A percentile compares a stretch with the other conserved stretches of the same genome.
Evolutionary conservation across 345 rosid genomes (phyloP).

Genomic region (Camelina neglecta): DNA sequence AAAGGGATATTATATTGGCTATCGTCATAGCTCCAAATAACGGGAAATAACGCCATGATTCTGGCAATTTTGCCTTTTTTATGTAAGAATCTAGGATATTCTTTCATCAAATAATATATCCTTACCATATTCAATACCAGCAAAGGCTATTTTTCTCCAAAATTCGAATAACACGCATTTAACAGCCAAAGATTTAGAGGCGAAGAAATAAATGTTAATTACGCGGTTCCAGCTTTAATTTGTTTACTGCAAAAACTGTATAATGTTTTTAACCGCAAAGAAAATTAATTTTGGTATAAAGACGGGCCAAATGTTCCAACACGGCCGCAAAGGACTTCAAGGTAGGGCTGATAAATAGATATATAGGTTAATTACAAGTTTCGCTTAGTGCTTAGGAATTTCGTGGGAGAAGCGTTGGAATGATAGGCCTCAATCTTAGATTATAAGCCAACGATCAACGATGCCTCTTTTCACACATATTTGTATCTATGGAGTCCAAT

Average conservation of each 20-base stretch:
- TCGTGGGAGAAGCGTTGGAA: background rate
- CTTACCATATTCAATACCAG: background rate
- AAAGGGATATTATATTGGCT: background rate
- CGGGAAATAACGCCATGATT: constrained; percentile 13
- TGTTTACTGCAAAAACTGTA: background rate
- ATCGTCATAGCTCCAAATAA: constrained; percentile 13
- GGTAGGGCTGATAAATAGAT: background rate
- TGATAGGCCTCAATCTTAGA: too few relatives aligned
- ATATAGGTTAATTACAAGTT: background rate
- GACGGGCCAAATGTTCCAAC: too few relatives aligned
- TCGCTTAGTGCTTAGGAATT: background rate
- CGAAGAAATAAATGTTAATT: background rate
- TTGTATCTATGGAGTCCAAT: background rate
- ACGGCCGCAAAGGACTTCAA: too few relatives aligned
- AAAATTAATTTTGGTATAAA: too few relatives aligned
- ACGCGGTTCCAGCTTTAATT: background rate
- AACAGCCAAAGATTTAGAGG: background rate
- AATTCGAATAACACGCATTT: background rate
- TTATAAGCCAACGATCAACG: background rate
- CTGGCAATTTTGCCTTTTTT: background rate
- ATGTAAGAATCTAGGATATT: constrained; percentile 22
- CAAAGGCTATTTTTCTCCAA: background rate
- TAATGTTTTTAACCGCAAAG: too few relatives aligned
- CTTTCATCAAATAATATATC: background rate
- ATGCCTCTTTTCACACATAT: background rate